Base-by-base conservation (phyloP, 129 eudicot genomes). In the sunflower (Helianthus annuus) region DNA sequence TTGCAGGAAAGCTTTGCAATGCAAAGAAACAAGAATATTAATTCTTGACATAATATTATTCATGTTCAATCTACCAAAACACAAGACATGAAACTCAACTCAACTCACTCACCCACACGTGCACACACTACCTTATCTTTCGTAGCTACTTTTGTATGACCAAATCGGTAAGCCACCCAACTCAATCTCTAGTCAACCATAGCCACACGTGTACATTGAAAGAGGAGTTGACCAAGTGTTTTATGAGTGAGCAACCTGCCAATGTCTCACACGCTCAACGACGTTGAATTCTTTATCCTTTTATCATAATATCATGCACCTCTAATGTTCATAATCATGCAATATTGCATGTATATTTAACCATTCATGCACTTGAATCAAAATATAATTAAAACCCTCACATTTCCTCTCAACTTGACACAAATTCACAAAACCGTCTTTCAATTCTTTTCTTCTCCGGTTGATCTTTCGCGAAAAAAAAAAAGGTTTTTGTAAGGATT, bases 211-310 rank as follows among this genome's bases (percentile, higher is more conserved):
- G 77, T 49, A 49, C 42, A 19, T 56, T 74, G 59, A 64, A 36
- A 73, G 49, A 76, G 69, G 62, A 45, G 97, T 88, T 88, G 97
- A 91, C 96, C 91, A 38, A 89, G 96, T 80, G 86, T 80, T 78
- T 83, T 76, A 82, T 80, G 95, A 87, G 88, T 92, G 96, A 92
- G 83, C 96, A 85, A 92, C 91, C 98, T 74, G 86, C 94, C 91
- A 68, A 69, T 66, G 72, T 83, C 80, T 89, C 98, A 92, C 98
- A 89, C 96, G 95, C 91, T 77, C 95, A 71, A 81, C 56, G 78
- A 91, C 95, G 91, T 92, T 92, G 98, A 92, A 92, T 92, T 86
- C 88, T 89, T 85, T 92, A 89, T 71, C 87, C 80, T 79, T 76
- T 44, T 71, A 64, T 71, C 77, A 42, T 57, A 44, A 29, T 68